Evolutionary conservation across 495 filamentous ascomycete genomes (phyloP), one percentile per base, ranked within the genome.

Genomic region (Aspergillus homomorphus): DNA sequence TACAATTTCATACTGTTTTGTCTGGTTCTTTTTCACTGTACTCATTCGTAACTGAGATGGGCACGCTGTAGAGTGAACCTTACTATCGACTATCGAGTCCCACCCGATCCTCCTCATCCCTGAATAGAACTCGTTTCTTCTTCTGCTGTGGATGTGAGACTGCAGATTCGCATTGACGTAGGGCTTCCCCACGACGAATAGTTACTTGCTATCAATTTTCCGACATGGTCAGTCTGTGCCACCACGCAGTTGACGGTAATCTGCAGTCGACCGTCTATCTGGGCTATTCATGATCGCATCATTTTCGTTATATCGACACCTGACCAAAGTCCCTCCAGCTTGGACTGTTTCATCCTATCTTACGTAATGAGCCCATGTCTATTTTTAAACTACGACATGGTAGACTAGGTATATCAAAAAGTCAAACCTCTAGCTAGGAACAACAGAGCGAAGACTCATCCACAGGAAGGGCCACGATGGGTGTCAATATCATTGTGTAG

Each of bases 141-240:
- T 28, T 18, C 48, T 7, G 48, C 23, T 18, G 24, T 16, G 23
- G 19, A 48, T 30, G 24, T 23, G 16, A 30, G 48, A 51, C 48
- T 48, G 45, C 45, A 48, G 45, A 48, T 22, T 22, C 43, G 15
- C 45, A 22, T 43, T 9, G 45, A 10, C 24, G 21, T 48, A 48
- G 18, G 19, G 45, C 24, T 48, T 22, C 45, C 15, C n/a, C n/a
- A 48, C 12, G 45, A 10, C 45, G 45, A 22, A 48, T 19, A 14
- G 45, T 48, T 22, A 48, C 45, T 48, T 48, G 19, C 45, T 43
- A 48, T 48, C 45, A 48, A 48, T 48, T 21, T 48, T 48, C 45
- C 45, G 45, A 9, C 10, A 50, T 24, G n/a, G 21, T 24, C 26
- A 50, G 12, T 15, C 46, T 23, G 21, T 50, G 46, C 16, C 10